Percentiles rank a stretch among this genome's conserved stretches.
Conservation (phyloP, 179 eudicot species). For the Amaranthus tricolor region DNA sequence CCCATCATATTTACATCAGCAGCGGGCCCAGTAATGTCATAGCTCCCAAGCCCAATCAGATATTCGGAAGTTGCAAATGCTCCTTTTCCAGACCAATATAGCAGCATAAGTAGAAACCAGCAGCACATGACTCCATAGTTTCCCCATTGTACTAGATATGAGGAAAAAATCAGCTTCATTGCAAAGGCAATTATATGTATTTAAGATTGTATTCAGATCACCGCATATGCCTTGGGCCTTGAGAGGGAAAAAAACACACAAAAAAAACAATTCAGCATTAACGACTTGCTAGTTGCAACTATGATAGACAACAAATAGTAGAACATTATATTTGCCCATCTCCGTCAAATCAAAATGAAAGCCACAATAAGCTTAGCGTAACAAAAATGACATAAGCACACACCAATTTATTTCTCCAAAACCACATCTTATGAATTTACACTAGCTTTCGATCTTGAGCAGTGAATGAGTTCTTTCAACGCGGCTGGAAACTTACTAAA, state of each 20-base stretch:
- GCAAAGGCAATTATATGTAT: constrained; percentile 1
- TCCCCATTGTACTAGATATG: constrained; percentile 10
- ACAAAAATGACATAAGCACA: not conserved
- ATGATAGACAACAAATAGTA: not conserved
- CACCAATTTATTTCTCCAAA: not conserved
- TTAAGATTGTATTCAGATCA: constrained; percentile 17
- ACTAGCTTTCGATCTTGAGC: too few relatives aligned
- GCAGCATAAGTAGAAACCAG: constrained; percentile 27
- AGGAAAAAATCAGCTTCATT: constrained; percentile 25
- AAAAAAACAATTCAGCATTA: constrained; percentile 1
- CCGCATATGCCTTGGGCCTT: constrained; percentile 29
- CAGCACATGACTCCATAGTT: constrained; percentile 19
- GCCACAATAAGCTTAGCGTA: not conserved
- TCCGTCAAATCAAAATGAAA: not conserved
- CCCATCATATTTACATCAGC: constrained; percentile 99
- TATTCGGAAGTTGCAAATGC: constrained; percentile 51
- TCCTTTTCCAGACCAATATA: constrained; percentile 32
- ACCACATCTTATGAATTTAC: too few relatives aligned
- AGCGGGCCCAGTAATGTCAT: constrained; percentile 98
- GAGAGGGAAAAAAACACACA: not conserved
- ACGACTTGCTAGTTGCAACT: not conserved
- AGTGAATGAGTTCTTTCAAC: too few relatives aligned
- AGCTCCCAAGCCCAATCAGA: constrained; percentile 91
- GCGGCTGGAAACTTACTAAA: too few relatives aligned
- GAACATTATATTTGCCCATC: not conserved